Evolutionary conservation across 192 early-diverging fungal genomes (phyloP), one percentile per base, ranked within the genome.

Genomic region (Backusella tarrabulga): DNA sequence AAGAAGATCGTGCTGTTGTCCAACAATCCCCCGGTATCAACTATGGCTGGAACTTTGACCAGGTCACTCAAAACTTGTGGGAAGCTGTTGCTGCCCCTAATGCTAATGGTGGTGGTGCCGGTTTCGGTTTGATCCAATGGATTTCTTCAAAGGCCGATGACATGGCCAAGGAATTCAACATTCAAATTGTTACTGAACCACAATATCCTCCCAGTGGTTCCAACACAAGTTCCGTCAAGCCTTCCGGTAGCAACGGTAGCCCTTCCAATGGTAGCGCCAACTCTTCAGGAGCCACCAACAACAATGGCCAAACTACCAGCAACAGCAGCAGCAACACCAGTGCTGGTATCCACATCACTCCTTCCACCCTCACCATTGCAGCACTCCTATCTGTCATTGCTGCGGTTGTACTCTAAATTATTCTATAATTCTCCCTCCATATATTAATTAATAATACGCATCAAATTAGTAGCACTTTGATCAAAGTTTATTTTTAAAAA

Each of bases 1-100:
- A 75, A 8, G 84, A 84, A 80, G 86, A 87, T 67, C 83, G 83
- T 68, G 77, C 46, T 72, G 80, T 87, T 23, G 72, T 35, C 17
- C 86, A 87, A 72, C 70, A 72, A 32, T 87, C 86, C n/a, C 83
- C 83, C 29, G 86, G 86, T 76, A 85, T 85, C 36, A 79, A 87
- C 70, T 87, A 40, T 68, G 67, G 76, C 2, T 87, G 86, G 86
- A 79, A 68, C 9, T 72, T 82, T 34, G 74, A 80, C 12, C 74
- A 82, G 76, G 74, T 73, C 34, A 72, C 80, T n/a, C 73, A 83
- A 12, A 87, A 87, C 77, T 50, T 87, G 6, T 76, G 60, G 41
- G 0, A 60, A 15, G 67, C 71, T 66, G 83, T 87, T 29, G 0
- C 2, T 4, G 77, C 73, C 17, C 42, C 67, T 38, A 67, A 44